Evolutionary conservation across 2,329 filamentous ascomycete genomes (phyloP).

Genomic region (Aspergillus spinulosporus): DNA sequence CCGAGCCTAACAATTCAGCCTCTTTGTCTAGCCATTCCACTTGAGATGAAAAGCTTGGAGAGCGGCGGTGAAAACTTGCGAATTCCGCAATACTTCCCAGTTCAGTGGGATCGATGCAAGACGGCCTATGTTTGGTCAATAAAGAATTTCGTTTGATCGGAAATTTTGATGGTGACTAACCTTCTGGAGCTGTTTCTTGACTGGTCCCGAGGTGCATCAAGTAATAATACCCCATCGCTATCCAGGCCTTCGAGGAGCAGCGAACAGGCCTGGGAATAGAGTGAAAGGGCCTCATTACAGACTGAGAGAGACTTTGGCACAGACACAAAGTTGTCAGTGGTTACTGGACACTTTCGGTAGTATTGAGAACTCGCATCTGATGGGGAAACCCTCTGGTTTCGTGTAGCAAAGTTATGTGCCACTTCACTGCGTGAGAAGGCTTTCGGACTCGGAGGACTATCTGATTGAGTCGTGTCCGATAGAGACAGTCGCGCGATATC

Average conservation of each 20-base stretch:
- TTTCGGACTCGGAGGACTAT: background rate
- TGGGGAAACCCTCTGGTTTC: background rate
- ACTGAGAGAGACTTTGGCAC: slow-evolving; percentile 14
- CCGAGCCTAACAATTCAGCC: no score
- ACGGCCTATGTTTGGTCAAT: no score
- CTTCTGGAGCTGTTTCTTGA: slow-evolving; percentile 15
- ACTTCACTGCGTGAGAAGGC: background rate
- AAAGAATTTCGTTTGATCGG: background rate
- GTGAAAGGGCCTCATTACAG: slow-evolving; percentile 18
- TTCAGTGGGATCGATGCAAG: no score
- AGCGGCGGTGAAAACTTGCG: no score
- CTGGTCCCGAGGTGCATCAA: slow-evolving; percentile 24
- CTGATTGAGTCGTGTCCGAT: background rate
- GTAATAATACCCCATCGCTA: slow-evolving; percentile 37
- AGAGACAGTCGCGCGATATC: background rate
- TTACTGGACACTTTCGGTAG: slow-evolving; percentile 11
- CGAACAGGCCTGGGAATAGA: slow-evolving; percentile 48
- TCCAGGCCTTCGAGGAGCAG: slow-evolving; percentile 45
- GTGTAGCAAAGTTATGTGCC: background rate
- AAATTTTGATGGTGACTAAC: slow-evolving; percentile 10
- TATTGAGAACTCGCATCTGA: slow-evolving; percentile 14
- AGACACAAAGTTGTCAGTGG: slow-evolving; percentile 15
- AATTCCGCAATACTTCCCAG: no score
- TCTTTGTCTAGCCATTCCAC: no score
- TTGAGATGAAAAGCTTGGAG: no score